phyloP scores from a whole-genome alignment of 495 filamentous ascomycete species.

The Hypomontagnella monticulosa region DNA sequence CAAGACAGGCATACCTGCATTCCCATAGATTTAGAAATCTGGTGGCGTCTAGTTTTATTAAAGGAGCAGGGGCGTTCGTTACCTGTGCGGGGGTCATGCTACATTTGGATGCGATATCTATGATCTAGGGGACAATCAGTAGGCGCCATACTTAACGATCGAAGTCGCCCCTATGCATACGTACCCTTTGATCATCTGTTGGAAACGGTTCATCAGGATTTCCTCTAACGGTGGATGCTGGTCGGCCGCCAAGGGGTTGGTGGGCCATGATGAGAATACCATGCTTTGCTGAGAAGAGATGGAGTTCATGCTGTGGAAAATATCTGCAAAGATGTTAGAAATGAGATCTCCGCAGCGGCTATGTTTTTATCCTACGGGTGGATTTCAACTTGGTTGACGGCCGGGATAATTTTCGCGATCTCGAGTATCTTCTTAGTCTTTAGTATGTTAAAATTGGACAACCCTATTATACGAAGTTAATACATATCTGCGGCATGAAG shows the following conservation, averaged over 20 bases:
- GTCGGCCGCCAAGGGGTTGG: constrained; percentile 63
- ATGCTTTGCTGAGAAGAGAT: constrained; percentile 60
- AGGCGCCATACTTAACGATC: not conserved
- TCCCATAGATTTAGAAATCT: constrained; percentile 5
- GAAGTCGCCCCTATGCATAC: constrained; percentile 1
- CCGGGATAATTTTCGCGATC: constrained; percentile 45
- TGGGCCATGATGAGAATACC: constrained; percentile 73
- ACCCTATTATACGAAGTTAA: constrained; percentile 25
- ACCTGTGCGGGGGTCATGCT: constrained; percentile 45
- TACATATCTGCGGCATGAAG: not conserved
- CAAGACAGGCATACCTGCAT: constrained; percentile 52
- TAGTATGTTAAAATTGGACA: constrained; percentile 54
- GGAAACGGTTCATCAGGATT: constrained; percentile 45
- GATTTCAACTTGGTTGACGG: constrained; percentile 54
- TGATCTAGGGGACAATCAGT: constrained; percentile 35
- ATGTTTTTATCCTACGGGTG: constrained; percentile 43
- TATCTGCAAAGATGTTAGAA: constrained; percentile 27
- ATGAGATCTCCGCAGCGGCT: not conserved
- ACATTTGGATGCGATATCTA: constrained; percentile 35
- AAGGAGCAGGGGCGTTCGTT: constrained; percentile 5
- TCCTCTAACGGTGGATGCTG: constrained; percentile 47
- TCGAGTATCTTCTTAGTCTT: constrained; percentile 47
- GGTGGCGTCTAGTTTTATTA: not conserved
- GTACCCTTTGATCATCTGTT: constrained; percentile 42
- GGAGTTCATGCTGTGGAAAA: constrained; percentile 58